phyloP scores from a whole-genome alignment of 2,329 filamentous ascomycete species.

The Aspergillus jensenii region DNA sequence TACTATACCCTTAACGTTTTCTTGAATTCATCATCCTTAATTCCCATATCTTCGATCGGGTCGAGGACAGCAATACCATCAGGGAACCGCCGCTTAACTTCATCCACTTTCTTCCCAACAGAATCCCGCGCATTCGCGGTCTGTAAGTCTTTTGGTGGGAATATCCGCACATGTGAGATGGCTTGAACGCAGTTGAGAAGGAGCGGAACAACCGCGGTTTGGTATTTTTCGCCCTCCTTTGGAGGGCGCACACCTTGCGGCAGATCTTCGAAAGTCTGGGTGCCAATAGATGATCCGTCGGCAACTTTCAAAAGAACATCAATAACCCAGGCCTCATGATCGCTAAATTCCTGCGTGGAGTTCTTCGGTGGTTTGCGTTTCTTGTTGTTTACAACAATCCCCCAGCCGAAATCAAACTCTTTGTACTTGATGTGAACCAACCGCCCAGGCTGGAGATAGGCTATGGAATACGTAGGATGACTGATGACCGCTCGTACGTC shows the following conservation, averaged over 20 bases:
- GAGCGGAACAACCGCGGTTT: conserved; percentile 82
- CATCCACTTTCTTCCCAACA: conserved; percentile 67
- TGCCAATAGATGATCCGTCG: conserved; percentile 51
- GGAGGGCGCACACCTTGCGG: conserved; percentile 63
- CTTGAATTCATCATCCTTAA: conserved; percentile 90
- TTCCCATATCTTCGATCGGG: conserved; percentile 94
- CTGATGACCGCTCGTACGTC: conserved; percentile 92
- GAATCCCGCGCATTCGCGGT: conserved; percentile 67
- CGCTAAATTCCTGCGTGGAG: conserved; percentile 63
- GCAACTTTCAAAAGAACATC: conserved; percentile 74
- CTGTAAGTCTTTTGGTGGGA: conserved; percentile 75
- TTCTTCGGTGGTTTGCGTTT: conserved; percentile 66
- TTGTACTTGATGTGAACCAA: conserved; percentile 80
- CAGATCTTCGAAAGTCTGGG: conserved; percentile 63
- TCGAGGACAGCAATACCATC: conserved; percentile 88
- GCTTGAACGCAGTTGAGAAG: conserved; percentile 81
- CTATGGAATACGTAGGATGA: conserved; percentile 80
- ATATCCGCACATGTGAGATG: conserved; percentile 80
- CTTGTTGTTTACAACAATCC: conserved; percentile 75
- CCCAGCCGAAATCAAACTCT: conserved; percentile 89
- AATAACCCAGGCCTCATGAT: conserved; percentile 77
- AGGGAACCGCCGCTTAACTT: conserved; percentile 84
- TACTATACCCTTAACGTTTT: conserved; percentile 68
- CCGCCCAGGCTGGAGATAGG: conserved; percentile 84
- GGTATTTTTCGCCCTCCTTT: conserved; percentile 62